Base-by-base conservation (phyloP, 306 rosid species). In the Vicia villosa region DNA sequence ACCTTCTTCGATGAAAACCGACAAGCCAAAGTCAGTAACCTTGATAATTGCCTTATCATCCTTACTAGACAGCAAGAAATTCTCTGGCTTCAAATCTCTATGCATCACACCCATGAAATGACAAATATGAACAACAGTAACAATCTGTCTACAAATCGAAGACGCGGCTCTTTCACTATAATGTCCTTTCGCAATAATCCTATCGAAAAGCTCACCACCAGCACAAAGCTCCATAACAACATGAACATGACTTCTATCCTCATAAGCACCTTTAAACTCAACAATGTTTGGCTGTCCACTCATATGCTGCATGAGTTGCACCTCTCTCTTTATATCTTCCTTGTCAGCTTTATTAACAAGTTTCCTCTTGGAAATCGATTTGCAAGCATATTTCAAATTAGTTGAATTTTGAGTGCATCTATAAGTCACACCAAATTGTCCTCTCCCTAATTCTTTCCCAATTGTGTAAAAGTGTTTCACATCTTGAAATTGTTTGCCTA, bases 101-200 rank as follows among this genome's bases (percentile, higher is more conserved):
- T 92, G 98, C 92, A 92, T 89, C 45, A 92, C 96, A 8, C 98
- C 98, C 98, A 92, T 89, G 41, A 89, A 92, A 81, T 89, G 92
- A 63, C 98, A 89, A 47, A 83, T 82, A 66, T 92, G 79, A 47
- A 92, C 96, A 74, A 87, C 98, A 47, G 83, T 89, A 68, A 92
- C 96, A 82, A 92, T 80, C 2, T 91, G 80, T 75, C 98, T 79
- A 74, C 95, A 86, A 21, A 92, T 77, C 16, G 91, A 83, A 79
- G 95, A 88, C 26, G 98, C 91, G 70, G 96, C 96, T 20, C 90
- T 86, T 78, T 92, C 98, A 71, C 78, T 86, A 41, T 89, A 92
- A 42, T 85, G 91, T 0, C 96, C 96, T 81, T 87, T 87, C 2
- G 96, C 95, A 77, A 89, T 87, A 57, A 92, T 89, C 84, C 89